Conservation (phyloP, 2,329 filamentous ascomycete species). For the Pyrenophora seminiperda region DNA sequence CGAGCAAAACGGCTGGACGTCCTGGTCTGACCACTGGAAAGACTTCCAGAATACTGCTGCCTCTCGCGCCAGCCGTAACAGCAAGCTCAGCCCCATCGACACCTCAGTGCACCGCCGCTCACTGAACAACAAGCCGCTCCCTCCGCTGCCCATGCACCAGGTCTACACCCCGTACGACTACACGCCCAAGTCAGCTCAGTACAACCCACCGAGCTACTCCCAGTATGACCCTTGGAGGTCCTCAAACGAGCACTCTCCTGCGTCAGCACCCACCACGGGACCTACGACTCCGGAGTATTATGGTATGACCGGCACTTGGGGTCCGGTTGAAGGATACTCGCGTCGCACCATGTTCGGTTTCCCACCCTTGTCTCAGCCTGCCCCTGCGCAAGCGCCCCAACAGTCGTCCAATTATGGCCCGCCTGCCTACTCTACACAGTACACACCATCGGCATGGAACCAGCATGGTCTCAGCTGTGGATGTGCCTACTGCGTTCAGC, state of each 20-base stretch:
- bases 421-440: slow-evolving; percentile 42
- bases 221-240: slow-evolving; percentile 52
- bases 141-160: slow-evolving; percentile 46
- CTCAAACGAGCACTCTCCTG: slow-evolving; percentile 55
- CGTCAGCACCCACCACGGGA: slow-evolving; percentile 60
- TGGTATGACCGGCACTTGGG: slow-evolving; percentile 55
- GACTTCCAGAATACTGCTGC: slow-evolving; percentile 61
- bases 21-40: slow-evolving; percentile 70
- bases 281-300: slow-evolving; percentile 61
- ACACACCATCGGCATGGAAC: slow-evolving; percentile 46
- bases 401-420: slow-evolving; percentile 44
- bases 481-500: slow-evolving; percentile 47
- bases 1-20: slow-evolving; percentile 71
- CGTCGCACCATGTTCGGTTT: slow-evolving; percentile 52
- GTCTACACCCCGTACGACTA: slow-evolving; percentile 49
- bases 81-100: slow-evolving; percentile 65
- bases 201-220: slow-evolving; percentile 42
- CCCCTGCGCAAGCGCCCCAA: slow-evolving; percentile 51
- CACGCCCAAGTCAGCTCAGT: slow-evolving; percentile 46
- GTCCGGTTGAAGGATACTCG: slow-evolving; percentile 51
- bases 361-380: slow-evolving; percentile 44
- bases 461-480: slow-evolving; percentile 45
- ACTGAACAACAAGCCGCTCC: slow-evolving; percentile 54
- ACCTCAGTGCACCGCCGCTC: slow-evolving; percentile 64
- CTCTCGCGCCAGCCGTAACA: slow-evolving; percentile 47